Percentiles rank a stretch among this genome's conserved stretches.
phyloP scores from a whole-genome alignment of 2,329 filamentous ascomycete genomes.

The Aspergillus arachidicola region DNA sequence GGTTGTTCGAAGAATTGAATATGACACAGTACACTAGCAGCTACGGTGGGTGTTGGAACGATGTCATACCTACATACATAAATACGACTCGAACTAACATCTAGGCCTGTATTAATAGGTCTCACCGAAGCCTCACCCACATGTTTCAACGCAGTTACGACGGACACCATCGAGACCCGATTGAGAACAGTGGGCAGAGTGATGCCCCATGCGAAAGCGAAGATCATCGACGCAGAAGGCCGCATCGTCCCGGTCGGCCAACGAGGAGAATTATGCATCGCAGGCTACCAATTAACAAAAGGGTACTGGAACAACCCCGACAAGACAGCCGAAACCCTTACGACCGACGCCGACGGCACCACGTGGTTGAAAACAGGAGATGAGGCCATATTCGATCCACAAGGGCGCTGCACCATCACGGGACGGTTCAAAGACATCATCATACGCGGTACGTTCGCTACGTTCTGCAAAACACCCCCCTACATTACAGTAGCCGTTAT shows the following conservation, averaged over 20 bases:
- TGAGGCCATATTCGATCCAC: slow-evolving; percentile 53
- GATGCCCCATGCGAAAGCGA: slow-evolving; percentile 74
- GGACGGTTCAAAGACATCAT: slow-evolving; percentile 80
- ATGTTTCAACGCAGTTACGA: slow-evolving; percentile 77
- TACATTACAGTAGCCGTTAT: neutral
- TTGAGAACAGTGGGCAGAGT: slow-evolving; percentile 74
- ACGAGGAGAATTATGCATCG: slow-evolving; percentile 74
- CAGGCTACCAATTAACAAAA: slow-evolving; percentile 71
- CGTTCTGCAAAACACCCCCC: neutral
- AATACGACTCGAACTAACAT: neutral
- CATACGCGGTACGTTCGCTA: slow-evolving; percentile 58
- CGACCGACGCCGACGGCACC: slow-evolving; percentile 61
- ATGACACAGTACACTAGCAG: slow-evolving; percentile 74
- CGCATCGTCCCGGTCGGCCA: slow-evolving; percentile 67
- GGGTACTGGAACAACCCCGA: slow-evolving; percentile 68
- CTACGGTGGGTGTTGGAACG: slow-evolving; percentile 45
- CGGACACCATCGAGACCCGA: slow-evolving; percentile 67
- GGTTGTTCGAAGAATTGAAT: slow-evolving; percentile 69
- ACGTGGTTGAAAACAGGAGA: slow-evolving; percentile 70
- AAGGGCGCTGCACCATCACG: slow-evolving; percentile 72
- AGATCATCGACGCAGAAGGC: slow-evolving; percentile 70
- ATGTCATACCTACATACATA: neutral
- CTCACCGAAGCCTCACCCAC: slow-evolving; percentile 79
- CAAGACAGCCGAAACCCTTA: slow-evolving; percentile 73
- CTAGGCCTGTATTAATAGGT: slow-evolving; percentile 33